Base-by-base conservation (phyloP, 2,329 filamentous ascomycete genomes). In the Gnomoniopsis smithogilvyi region DNA sequence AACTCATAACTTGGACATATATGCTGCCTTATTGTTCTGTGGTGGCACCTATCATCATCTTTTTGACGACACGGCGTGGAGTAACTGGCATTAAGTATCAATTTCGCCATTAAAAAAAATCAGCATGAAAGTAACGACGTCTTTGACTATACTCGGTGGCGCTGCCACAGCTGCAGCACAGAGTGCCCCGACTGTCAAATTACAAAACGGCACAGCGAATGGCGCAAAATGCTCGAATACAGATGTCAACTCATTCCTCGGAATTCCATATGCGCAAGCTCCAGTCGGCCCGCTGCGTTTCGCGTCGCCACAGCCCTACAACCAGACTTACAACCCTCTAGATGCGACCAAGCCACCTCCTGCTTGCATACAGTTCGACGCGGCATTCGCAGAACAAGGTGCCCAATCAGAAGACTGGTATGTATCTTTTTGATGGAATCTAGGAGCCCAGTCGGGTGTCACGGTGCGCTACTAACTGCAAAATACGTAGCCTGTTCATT, bases 401-500 rank as follows among this genome's bases (percentile, higher is more conserved):
- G 14, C 54, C 15, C 48, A 57, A 24, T 57, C 54, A 22, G 58
- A 60, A 10, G 58, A 60, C 49, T 60, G 58, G 58, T 60, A 57
- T 15, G 58, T 24, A 14, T n/a, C n/a, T 4, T 36, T 19, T n/a
- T 6, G 33, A 24, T 10, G n/a, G n/a, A 1, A 19, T 21, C 1
- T n/a, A n/a, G n/a, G n/a, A n/a, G n/a, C n/a, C 17, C n/a, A 38
- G 15, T 10, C 17, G 17, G 14, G 19, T 30, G 12, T 33, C 3
- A 24, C 24, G 60, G 36, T 57, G 21, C 26, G 14, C 8, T 7
- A 36, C 45, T n/a, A 7, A 38, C 17, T 11, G 11, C 19, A 21
- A 3, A 49, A 17, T 21, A 24, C 19, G 24, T 24, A 60, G 58
- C 17, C 58, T 60, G 3, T 60, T 57, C 33, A 4, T 60, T 3